Evolutionary conservation across 805 yeast genomes (phyloP).

Genomic region (Starmerella cellae): DNA sequence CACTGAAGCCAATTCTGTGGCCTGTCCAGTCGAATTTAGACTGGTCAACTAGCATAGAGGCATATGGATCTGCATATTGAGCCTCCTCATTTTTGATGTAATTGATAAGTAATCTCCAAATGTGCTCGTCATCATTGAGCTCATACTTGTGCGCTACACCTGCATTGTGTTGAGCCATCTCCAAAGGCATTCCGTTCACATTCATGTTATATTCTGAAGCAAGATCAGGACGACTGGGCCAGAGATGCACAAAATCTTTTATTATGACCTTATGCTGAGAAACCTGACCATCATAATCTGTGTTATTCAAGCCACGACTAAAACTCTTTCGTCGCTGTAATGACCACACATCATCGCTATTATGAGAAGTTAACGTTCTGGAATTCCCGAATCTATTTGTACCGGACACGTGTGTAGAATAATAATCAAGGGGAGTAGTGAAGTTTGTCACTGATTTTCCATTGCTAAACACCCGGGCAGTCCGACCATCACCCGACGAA

Average conservation of each 20-base stretch:
- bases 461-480: background rate
- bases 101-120: conserved; percentile 42
- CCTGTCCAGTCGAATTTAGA: conserved; percentile 47
- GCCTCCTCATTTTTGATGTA: conserved; percentile 7
- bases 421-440: background rate
- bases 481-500: background rate
- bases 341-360: background rate
- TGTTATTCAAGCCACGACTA: background rate
- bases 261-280: conserved; percentile 4
- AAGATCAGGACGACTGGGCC: conserved; percentile 62
- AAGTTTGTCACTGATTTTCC: background rate
- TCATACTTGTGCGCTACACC: conserved; percentile 54
- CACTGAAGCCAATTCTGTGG: conserved; percentile 59
- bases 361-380: background rate
- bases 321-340: no score
- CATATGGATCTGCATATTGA: conserved; percentile 1
- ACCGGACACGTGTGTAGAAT: background rate
- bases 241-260: conserved; percentile 43
- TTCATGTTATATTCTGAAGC: conserved; percentile 30
- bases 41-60: conserved; percentile 22
- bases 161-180: conserved; percentile 56
- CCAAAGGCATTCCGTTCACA: conserved; percentile 37
- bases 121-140: conserved; percentile 48
- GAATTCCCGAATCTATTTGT: background rate
- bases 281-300: background rate